Evolutionary conservation across 371 early-diverging fungal species (phyloP), one percentile per base, ranked within the genome.

Genomic region (Zychaea mexicana): DNA sequence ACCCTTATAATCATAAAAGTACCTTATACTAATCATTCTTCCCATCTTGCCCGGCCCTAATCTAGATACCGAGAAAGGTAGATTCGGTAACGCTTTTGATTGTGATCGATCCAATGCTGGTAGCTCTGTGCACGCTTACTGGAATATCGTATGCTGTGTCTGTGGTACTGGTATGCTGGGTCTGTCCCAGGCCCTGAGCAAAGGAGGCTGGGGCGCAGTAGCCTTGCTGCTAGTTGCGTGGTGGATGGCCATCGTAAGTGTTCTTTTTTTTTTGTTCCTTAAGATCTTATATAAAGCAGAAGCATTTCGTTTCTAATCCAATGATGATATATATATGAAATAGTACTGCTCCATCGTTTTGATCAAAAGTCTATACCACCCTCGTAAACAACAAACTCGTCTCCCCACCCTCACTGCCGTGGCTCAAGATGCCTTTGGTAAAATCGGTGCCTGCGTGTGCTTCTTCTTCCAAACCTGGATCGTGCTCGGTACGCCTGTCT

Each of bases 131-230:
- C 63, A 70, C 17, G 79, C 86, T 26, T 86, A 82, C 54, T 78
- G 82, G 31, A 89, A 87, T 69, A 70, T 89, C 9, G 87, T 88
- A 33, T 90, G 92, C 73, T 88, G 92, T 12, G 83, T 92, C 7
- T 90, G 91, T 2, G 95, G 94, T 27, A 88, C 90, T 9, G 95
- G 95, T 17, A 86, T 91, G 24, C 78, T 94, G n/a, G 93, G 93
- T 54, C 77, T 95, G 8, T 92, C 94, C 7, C 88, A 84, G 59
- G 89, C 93, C 9, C 74, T 95, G 19, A 83, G 77, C 26, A 85
- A 88, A 53, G 86, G 90, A 38, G 94, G 94, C 9, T 95, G 94
- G 94, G 65, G 88, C 22, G 92, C 90, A 36, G 58, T 92, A 2
- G 32, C 86, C 12, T 81, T 94, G 58, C 78, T 96, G 15, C 70